Conservation (phyloP, 2,329 filamentous ascomycete genomes). For the Thermoascus crustaceus region DNA sequence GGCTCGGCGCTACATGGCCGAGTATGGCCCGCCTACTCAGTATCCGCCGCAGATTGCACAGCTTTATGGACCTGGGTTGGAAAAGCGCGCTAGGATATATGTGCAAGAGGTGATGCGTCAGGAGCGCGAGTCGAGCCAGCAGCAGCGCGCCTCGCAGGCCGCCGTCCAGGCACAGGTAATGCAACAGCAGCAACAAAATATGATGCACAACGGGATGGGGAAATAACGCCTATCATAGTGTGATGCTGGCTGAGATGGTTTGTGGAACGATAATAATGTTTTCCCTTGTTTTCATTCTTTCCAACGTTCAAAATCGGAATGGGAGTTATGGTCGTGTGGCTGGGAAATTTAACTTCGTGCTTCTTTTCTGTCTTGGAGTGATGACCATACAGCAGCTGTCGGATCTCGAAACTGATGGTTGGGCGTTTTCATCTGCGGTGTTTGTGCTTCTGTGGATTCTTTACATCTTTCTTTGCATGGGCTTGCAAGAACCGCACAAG, state of each 20-base stretch:
- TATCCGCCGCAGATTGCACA: slow-evolving; percentile 32
- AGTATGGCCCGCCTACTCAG: slow-evolving; percentile 31
- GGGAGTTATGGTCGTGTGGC: slow-evolving; percentile 1
- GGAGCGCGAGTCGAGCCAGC: slow-evolving; percentile 26
- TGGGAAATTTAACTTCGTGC: background rate
- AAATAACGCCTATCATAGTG: slow-evolving; percentile 15
- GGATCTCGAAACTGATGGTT: too few relatives aligned
- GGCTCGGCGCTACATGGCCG: slow-evolving; percentile 26
- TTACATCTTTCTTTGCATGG: background rate
- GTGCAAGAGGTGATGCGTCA: slow-evolving; percentile 31
- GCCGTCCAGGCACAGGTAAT: slow-evolving; percentile 26
- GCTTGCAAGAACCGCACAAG: background rate
- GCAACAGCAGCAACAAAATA: slow-evolving; percentile 31
- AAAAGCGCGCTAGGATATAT: slow-evolving; percentile 30
- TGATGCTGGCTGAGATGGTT: too few relatives aligned
- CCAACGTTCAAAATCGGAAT: too few relatives aligned
- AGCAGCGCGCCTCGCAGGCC: slow-evolving; percentile 24
- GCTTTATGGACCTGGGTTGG: slow-evolving; percentile 29
- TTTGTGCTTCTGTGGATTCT: background rate
- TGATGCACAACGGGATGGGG: slow-evolving; percentile 35
- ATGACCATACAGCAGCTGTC: too few relatives aligned
- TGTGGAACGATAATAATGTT: background rate
- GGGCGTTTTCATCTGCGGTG: background rate
- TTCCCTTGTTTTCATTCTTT: background rate
- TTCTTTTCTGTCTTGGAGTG: background rate